Conservation (phyloP, 306 rosid species). For the Prunus mira region DNA sequence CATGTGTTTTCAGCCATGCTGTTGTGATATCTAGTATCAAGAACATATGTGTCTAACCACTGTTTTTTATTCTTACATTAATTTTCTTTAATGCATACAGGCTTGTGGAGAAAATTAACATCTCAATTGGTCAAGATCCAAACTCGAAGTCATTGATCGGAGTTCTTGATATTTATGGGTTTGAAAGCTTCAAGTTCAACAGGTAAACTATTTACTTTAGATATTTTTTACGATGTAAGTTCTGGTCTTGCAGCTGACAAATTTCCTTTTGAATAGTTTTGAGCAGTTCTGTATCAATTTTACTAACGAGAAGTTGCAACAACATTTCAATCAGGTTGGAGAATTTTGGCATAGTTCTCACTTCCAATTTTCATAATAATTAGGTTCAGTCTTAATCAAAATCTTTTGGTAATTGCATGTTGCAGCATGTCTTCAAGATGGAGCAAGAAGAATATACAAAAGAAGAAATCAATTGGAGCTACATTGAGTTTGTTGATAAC, state of each 20-base stretch:
- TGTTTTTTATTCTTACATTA: constrained; percentile 28
- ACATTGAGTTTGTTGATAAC: constrained; percentile 97
- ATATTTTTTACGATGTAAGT: constrained; percentile 14
- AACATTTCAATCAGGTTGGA: constrained; percentile 97
- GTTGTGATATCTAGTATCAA: neutral
- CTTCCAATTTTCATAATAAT: constrained; percentile 9
- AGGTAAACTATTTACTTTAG: constrained; percentile 53
- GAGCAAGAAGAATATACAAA: constrained; percentile 99
- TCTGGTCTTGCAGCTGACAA: constrained; percentile 34
- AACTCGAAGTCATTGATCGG: constrained; percentile 93
- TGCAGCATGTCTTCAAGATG: constrained; percentile 99
- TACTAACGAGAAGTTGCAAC: constrained; percentile 98
- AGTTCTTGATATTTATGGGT: constrained; percentile 99
- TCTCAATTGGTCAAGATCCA: constrained; percentile 96
- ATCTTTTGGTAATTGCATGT: constrained; percentile 21
- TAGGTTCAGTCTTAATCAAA: constrained; percentile 11
- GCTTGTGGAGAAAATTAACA: constrained; percentile 96
- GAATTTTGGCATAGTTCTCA: constrained; percentile 25
- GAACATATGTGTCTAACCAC: neutral
- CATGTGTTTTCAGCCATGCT: neutral
- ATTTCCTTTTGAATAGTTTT: constrained; percentile 50
- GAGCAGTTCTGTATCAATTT: constrained; percentile 99
- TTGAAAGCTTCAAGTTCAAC: constrained; percentile 95
- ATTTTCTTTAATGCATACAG: constrained; percentile 39
- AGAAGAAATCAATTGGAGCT: constrained; percentile 96